Evolutionary conservation across 1,284 basidiomycete species (phyloP), one percentile per base, ranked within the genome.

Genomic region (Abortiporus biennis): DNA sequence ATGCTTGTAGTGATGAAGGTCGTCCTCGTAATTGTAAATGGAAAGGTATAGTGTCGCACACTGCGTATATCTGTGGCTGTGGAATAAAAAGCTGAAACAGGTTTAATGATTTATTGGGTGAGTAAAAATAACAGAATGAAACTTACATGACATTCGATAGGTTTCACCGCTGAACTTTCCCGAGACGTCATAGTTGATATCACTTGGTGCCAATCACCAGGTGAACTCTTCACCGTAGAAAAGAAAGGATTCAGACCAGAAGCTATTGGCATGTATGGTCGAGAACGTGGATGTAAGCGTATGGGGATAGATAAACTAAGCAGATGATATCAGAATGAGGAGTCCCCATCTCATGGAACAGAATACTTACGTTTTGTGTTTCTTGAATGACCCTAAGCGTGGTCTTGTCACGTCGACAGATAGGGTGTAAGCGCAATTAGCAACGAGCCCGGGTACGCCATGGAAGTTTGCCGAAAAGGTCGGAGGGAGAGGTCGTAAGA

Each of bases 401-500:
- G 43, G 24, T 32, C 39, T 42, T 3, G 31, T 49, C 4, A 57
- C 48, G 4, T 40, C 51, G 24, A 83, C 52, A 3, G 58, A 64
- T 1, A 84, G 52, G 2, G 59, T 61, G 51, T 83, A 76, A 9
- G 23, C 19, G 16, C 47, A 54, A 13, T 53, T 37, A 2, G 44
- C 50, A 17, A 33, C 49, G 3, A 62, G 6, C 55, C 64, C 61
- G 33, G 69, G 57, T 19, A 63, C 44, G 30, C 64, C 58, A 4
- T 63, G 59, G 37, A 58, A 57, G 9, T 56, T 48, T 20, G 63
- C 52, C 9, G 63, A 50, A 54, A 69, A 78, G 1, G 76, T 68
- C 3, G 81, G 80, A 0, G 80, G 81, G 3, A 80, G 59, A 9
- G 67, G 59, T 29, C 52, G 27, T 9, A 8, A 46, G 4, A 50